phyloP scores from a whole-genome alignment of 2,329 filamentous ascomycete species.

The Pezicula carpinea region DNA sequence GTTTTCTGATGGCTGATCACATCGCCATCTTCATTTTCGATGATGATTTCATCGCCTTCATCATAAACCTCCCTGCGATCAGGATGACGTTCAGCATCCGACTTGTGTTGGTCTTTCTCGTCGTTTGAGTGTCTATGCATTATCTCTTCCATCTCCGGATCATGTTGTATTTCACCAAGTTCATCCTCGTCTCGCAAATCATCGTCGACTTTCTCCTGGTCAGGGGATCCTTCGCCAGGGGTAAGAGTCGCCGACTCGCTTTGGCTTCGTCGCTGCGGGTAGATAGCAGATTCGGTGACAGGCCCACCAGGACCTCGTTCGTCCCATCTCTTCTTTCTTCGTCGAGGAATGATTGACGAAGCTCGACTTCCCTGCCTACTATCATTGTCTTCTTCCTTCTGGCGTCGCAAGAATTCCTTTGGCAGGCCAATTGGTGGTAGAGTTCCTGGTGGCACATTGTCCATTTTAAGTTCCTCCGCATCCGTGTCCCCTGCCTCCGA shows the following conservation, averaged over 20 bases:
- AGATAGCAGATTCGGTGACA: slow-evolving; percentile 85
- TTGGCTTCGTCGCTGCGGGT: slow-evolving; percentile 45
- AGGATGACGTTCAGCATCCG: slow-evolving; percentile 26
- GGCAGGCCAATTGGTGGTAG: slow-evolving; percentile 68
- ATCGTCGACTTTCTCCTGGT: slow-evolving; percentile 21
- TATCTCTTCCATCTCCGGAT: slow-evolving; percentile 30
- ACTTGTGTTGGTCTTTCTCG: slow-evolving; percentile 26
- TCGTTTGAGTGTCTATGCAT: slow-evolving; percentile 27
- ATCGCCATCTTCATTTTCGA: slow-evolving; percentile 84
- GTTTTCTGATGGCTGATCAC: slow-evolving; percentile 64
- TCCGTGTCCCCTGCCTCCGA: slow-evolving; percentile 75
- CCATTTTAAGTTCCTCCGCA: slow-evolving; percentile 57
- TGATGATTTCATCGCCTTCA: slow-evolving; percentile 72
- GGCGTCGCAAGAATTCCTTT: slow-evolving; percentile 74
- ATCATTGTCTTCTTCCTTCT: slow-evolving; percentile 68
- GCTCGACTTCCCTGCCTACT: slow-evolving; percentile 51
- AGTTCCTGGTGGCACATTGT: slow-evolving; percentile 61
- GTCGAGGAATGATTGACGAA: slow-evolving; percentile 54
- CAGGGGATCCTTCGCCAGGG: slow-evolving; percentile 22
- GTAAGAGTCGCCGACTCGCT: slow-evolving; percentile 26
- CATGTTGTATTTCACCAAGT: slow-evolving; percentile 29
- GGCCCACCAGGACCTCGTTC: slow-evolving; percentile 79
- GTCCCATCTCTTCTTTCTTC: slow-evolving; percentile 64
- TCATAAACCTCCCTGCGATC: slow-evolving; percentile 64
- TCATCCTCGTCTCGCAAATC: slow-evolving; percentile 28